Evolutionary conservation across 108 stramenopile genomes (phyloP), one percentile per base, ranked within the genome.

Genomic region (Stephanodiscus triporus): DNA sequence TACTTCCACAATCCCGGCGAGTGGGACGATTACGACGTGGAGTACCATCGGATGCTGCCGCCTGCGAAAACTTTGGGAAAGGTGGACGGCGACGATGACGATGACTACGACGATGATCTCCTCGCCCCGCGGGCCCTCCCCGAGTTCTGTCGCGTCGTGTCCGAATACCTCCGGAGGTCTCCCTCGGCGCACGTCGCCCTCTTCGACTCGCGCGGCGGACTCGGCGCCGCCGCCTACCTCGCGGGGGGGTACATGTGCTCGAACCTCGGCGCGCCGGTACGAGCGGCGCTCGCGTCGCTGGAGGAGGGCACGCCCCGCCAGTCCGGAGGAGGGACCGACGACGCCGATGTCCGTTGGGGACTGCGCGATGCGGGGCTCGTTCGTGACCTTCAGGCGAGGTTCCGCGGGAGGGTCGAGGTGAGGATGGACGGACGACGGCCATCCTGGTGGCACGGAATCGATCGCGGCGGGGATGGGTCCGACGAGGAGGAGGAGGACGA

Each of bases 11-110:
- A 85, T 74, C 62, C 80, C 0, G 57, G 42, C 43, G 84, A 85
- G 42, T 85, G 84, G 84, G 80, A 81, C 51, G 84, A 85, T 56
- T 85, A 55, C 50, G 84, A 81, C 37, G 76, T 85, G 26, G 84
- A 85, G 48, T 81, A 85, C 63, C 68, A 63, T 64, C 77, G 81
- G 43, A 58, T 81, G 49, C 9, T 70, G 49, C 80, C 48, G 14
- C 42, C 55, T 6, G 13, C 20, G 47, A 48, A 19, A 45, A 51
- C 27, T 49, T 36, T 27, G 13, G 26, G n/a, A n/a, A n/a, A n/a
- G n/a, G n/a, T n/a, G n/a, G n/a, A n/a, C 34, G 24, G 16, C 45
- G 48, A 19, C 54, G n/a, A 69, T 16, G 40, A 67, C 34, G 27
- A 65, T 10, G 32, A 75, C 17, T 22, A 67, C 1, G 66, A 43